phyloP scores from a whole-genome alignment of 2,329 filamentous ascomycete species.

The Ascochyta rabiei region DNA sequence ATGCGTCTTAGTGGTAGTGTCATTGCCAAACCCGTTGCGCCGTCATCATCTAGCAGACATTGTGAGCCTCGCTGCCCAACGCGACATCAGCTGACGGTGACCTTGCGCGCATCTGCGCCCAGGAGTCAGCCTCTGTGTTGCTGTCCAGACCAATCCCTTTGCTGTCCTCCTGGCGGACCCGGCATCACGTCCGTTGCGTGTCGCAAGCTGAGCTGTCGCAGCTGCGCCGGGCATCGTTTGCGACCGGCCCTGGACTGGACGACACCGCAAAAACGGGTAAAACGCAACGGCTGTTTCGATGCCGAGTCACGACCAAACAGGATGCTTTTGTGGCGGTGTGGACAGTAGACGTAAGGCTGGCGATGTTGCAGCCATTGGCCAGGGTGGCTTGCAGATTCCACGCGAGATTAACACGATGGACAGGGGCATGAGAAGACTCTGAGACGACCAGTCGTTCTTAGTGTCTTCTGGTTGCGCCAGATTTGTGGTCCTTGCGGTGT shows the following conservation, averaged over 20 bases:
- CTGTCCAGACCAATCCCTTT: constrained; percentile 18
- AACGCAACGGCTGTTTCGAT: constrained; percentile 45
- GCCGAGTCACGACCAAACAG: constrained; percentile 22
- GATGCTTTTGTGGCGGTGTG: constrained; percentile 37
- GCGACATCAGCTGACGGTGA: constrained; percentile 37
- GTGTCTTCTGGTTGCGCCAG: constrained; percentile 38
- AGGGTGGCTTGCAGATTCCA: constrained; percentile 45
- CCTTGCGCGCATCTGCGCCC: constrained; percentile 30
- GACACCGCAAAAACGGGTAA: constrained; percentile 31
- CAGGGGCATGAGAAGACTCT: constrained; percentile 40
- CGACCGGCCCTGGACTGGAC: constrained; percentile 16
- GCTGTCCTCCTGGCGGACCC: constrained; percentile 6
- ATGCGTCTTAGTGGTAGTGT: constrained; percentile 23
- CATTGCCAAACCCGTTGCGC: constrained; percentile 25
- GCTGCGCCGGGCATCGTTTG: constrained; percentile 24
- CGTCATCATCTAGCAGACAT: constrained; percentile 27
- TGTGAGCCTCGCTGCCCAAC: constrained; percentile 17
- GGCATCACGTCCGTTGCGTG: constrained; percentile 28
- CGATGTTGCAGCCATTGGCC: constrained; percentile 33
- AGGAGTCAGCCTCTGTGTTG: constrained; percentile 23
- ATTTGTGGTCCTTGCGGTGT: constrained; percentile 27
- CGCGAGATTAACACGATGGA: constrained; percentile 45
- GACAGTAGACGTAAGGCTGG: constrained; percentile 44
- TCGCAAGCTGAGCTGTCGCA: constrained; percentile 37
- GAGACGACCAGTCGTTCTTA: constrained; percentile 46